Base-by-base conservation (phyloP, 805 yeast species). In the Ogataea degrootiae region DNA sequence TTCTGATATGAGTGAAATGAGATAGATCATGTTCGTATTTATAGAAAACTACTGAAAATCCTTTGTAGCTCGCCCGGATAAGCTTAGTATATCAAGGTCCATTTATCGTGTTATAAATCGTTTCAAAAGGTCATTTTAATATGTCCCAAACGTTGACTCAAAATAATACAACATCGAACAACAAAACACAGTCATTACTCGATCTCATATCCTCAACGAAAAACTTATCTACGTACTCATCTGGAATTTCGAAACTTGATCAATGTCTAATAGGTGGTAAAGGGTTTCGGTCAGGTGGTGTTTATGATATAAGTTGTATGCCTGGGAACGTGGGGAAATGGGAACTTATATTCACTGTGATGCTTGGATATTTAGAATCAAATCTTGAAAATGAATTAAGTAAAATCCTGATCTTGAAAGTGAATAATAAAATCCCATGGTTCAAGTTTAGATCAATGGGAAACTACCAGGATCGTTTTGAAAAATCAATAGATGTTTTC, bases 261-360 rank as follows among this genome's bases (percentile, higher is more conserved):
- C 6, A 23, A 2, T 39, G 50, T 11, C 42, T 60, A 3, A 34
- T 39, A 6, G 64, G 63, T 1, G 43, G 46, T 8, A 43, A 50
- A 7, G 67, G 67, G 3, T 56, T 62, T 38, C 44, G 46, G 33
- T 48, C 44, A 22, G 53, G 57, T 2, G 54, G 58, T 7, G 39
- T 65, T 7, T 63, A 65, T 43, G 67, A 65, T 44, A 34, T 65
- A 7, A 54, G 59, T n/a, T 52, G 58, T 23, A 46, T 57, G 6
- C 60, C 65, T 14, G 68, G 67, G 0, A 53, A 54, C 17, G 50
- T 57, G 8, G 67, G 63, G 2, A 54, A 59, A 31, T 62, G 64
- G 61, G 64, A 63, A 34, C 33, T 62, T 0, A 3, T 62, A 7
- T 61, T 60, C 37, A 50, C 50, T 17, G 29, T 58, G 4, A 47